Percentiles rank a stretch among this genome's conserved stretches.
These are phyloP conservation scores for Vachellia collinsii DNA, from an alignment of 306 rosid species.

Conservation along the genomic window DNA sequence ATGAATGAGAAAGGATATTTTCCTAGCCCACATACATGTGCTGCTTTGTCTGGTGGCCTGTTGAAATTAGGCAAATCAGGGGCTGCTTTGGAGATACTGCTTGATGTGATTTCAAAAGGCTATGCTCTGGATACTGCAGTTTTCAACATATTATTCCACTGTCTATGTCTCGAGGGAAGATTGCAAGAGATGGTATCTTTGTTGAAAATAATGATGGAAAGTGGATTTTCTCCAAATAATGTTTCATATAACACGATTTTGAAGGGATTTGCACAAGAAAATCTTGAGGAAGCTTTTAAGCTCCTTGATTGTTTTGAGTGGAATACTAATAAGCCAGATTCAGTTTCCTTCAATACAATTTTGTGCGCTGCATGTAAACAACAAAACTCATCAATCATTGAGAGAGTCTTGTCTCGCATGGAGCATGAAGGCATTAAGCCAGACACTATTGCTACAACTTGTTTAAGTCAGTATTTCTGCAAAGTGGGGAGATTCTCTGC, in stretches of 20 bases:
- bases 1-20: constrained; percentile 47
- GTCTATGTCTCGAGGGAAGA: constrained; percentile 45
- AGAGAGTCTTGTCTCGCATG: constrained; percentile 41
- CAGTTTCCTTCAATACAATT: constrained; percentile 48
- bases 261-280: constrained; percentile 45
- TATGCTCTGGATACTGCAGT: constrained; percentile 45
- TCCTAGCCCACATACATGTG: constrained; percentile 46
- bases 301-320: constrained; percentile 48
- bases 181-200: constrained; percentile 43
- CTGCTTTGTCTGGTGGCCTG: constrained; percentile 55
- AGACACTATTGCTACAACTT: constrained; percentile 40
- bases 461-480: constrained; percentile 51
- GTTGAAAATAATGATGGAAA: constrained; percentile 40
- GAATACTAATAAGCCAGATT: constrained; percentile 46
- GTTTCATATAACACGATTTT: constrained; percentile 50
- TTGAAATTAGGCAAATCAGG: constrained; percentile 41
- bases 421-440: constrained; percentile 43
- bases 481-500: constrained; percentile 35
- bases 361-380: constrained; percentile 52
- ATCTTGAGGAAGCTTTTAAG: constrained; percentile 42
- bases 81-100: constrained; percentile 38
- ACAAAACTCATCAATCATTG: constrained; percentile 34
- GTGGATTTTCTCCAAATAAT: constrained; percentile 48
- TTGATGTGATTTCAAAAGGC: constrained; percentile 36
- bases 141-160: constrained; percentile 49